A percentile compares a stretch with the other conserved stretches of the same genome.
These are phyloP conservation scores for Parasitella parasitica DNA, from an alignment of 371 early-diverging fungal genomes.

Conservation along the genomic window DNA sequence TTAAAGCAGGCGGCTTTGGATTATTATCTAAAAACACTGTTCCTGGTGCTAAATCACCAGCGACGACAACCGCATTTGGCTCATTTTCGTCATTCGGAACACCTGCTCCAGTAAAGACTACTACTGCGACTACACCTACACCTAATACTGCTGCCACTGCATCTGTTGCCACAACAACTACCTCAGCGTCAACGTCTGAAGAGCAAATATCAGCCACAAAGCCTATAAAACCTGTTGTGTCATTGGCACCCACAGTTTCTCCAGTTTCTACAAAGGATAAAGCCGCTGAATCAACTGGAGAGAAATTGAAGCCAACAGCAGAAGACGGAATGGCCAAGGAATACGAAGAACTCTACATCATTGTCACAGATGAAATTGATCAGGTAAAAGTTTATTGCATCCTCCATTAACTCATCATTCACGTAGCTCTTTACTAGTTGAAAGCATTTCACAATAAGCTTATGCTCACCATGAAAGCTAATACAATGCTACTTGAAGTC, in stretches of 20 bases:
- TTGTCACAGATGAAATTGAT: constrained; percentile 17
- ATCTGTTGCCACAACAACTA: not conserved
- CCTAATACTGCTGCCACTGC: constrained; percentile 5
- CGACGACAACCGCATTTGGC: constrained; percentile 18
- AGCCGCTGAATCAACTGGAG: not conserved
- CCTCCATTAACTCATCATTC: not conserved
- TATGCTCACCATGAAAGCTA: not conserved
- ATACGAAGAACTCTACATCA: constrained; percentile 29
- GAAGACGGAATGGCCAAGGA: constrained; percentile 29
- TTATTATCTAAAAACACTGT: constrained; percentile 16
- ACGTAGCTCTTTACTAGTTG: constrained; percentile 4
- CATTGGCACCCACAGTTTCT: not conserved
- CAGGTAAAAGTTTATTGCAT: constrained; percentile 7
- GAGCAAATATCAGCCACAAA: not conserved
- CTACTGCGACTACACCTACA: not conserved
- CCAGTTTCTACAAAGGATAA: not conserved
- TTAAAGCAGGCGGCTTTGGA: constrained; percentile 20
- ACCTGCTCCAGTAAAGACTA: constrained; percentile 4
- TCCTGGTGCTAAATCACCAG: not conserved
- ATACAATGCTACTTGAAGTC: not conserved
- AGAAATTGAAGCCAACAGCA: constrained; percentile 16
- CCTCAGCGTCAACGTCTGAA: too few relatives aligned
- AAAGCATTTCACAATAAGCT: constrained; percentile 5
- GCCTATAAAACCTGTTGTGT: not conserved
- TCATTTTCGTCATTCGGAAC: constrained; percentile 7